A percentile compares a stretch with the other conserved stretches of the same genome.
Conservation (phyloP, 2,329 filamentous ascomycete genomes). For the Chaetoscypha palmicola region DNA sequence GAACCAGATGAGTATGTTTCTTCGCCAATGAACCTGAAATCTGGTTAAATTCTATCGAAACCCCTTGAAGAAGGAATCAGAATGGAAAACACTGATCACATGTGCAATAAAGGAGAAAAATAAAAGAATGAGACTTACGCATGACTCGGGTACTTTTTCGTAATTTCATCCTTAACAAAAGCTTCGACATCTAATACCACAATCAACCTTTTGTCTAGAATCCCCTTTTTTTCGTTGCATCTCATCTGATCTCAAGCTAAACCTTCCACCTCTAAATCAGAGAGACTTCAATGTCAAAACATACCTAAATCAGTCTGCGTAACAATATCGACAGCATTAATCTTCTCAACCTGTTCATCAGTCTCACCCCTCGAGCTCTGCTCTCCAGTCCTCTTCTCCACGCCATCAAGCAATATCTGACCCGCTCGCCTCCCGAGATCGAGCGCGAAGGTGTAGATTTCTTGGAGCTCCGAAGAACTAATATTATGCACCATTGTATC, state of each 20-base stretch:
- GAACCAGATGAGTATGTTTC: constrained; percentile 65
- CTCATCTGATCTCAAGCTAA: too few species aligned
- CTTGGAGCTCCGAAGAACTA: constrained; percentile 44
- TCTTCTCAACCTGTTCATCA: constrained; percentile 50
- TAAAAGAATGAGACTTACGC: constrained; percentile 39
- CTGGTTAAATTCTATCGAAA: background rate
- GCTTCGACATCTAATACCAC: constrained; percentile 68
- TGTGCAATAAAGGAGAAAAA: background rate
- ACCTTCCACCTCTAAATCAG: too few species aligned
- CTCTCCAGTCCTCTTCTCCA: constrained; percentile 46
- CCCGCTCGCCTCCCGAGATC: constrained; percentile 65
- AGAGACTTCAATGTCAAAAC: constrained; percentile 10
- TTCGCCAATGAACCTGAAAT: constrained; percentile 63
- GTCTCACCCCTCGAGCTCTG: constrained; percentile 21
- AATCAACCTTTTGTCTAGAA: too few species aligned
- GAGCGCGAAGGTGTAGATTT: constrained; percentile 64
- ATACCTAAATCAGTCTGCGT: constrained; percentile 68
- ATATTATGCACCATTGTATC: constrained; percentile 12
- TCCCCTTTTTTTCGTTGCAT: too few species aligned
- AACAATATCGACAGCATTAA: constrained; percentile 70
- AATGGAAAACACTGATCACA: background rate
- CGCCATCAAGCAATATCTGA: constrained; percentile 56
- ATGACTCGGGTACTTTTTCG: constrained; percentile 55
- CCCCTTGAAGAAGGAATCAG: too few species aligned
- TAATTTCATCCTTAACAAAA: constrained; percentile 57